These are phyloP conservation scores for Pelargonium myrrhifolium DNA, from an alignment of 441 rosid species.

Conservation along the genomic window DNA sequence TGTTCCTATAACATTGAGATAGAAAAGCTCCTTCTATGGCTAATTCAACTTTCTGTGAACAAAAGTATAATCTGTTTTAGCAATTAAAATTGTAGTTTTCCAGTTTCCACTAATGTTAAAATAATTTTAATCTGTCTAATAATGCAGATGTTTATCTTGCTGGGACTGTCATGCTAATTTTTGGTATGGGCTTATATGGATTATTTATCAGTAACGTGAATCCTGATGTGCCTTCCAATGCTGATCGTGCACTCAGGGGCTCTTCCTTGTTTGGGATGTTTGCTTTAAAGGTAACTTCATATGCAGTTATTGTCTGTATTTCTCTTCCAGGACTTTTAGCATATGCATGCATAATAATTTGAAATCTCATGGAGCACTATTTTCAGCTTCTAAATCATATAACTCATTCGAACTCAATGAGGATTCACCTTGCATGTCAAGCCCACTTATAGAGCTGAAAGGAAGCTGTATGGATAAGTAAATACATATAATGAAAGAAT, in stretches of 20 bases:
- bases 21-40: background rate
- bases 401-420: background rate
- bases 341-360: background rate
- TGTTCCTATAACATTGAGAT: background rate
- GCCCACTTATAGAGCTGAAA: background rate
- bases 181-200: slow-evolving; percentile 84
- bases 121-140: too few species aligned
- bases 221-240: slow-evolving; percentile 31
- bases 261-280: slow-evolving; percentile 93
- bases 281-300: slow-evolving; percentile 29
- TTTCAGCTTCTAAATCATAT: background rate
- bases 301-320: background rate
- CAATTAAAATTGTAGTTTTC: too few species aligned
- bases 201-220: slow-evolving; percentile 57
- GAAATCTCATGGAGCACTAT: background rate
- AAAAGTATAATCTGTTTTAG: background rate
- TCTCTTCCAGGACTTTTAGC: background rate
- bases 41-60: background rate
- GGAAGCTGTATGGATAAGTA: background rate
- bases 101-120: too few species aligned
- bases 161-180: slow-evolving; percentile 84
- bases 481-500: background rate
- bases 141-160: slow-evolving; percentile 78
- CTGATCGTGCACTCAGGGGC: slow-evolving; percentile 63
- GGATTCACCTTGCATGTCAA: background rate